Evolutionary conservation across 2,329 filamentous ascomycete genomes (phyloP).

Genomic region (Aspergillus sp.): DNA sequence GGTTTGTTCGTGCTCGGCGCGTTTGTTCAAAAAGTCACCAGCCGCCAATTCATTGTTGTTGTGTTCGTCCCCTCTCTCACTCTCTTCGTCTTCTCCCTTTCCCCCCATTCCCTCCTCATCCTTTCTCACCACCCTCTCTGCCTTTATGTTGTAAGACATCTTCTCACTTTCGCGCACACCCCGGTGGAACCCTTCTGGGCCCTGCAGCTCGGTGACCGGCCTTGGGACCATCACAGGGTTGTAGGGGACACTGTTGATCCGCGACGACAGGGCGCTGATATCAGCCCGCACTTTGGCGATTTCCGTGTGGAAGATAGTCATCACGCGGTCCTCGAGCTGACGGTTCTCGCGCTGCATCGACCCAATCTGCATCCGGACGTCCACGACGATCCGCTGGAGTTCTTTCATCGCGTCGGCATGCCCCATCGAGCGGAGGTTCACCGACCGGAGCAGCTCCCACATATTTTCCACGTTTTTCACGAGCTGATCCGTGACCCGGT

Average conservation of each 20-base stretch:
- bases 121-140: background rate
- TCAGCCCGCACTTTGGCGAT: conserved; percentile 13
- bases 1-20: conserved; percentile 1
- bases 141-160: background rate
- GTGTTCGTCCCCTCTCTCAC: background rate
- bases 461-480: conserved; percentile 18
- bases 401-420: conserved; percentile 16
- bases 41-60: background rate
- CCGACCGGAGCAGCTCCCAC: conserved; percentile 13
- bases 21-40: conserved; percentile 4
- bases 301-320: conserved; percentile 12
- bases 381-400: conserved; percentile 7
- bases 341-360: conserved; percentile 9
- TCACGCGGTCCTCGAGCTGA: conserved; percentile 13
- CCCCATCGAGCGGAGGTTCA: conserved; percentile 13
- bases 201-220: conserved; percentile 4
- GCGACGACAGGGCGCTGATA: conserved; percentile 4
- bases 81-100: conserved; percentile 1
- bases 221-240: background rate
- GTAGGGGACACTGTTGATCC: background rate
- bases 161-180: background rate
- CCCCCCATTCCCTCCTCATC: background rate
- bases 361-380: conserved; percentile 13
- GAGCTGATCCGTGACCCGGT: conserved; percentile 23
- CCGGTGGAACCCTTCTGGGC: background rate